Evolutionary conservation across 768 basidiomycete species (phyloP), one percentile per base, ranked within the genome.

Genomic region (Podaxis sp.): DNA sequence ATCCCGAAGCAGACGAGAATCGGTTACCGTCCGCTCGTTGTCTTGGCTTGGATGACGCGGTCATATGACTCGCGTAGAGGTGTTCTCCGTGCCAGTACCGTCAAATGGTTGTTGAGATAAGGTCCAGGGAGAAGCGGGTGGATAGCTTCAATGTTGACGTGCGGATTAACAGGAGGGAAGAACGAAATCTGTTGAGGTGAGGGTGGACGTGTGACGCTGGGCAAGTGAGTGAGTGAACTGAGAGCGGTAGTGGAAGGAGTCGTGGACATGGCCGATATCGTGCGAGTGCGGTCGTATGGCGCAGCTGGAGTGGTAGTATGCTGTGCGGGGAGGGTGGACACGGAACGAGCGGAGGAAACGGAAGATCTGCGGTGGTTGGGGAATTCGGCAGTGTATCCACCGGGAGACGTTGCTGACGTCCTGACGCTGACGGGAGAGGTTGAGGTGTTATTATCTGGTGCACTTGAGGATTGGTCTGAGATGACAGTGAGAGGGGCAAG

Each of bases 51-150:
- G 60, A 82, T 77, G 40, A 90, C 85, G 56, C 88, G 81, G 62
- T 91, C 90, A 67, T 85, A 86, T 24, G 87, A 85, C 71, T 90
- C 90, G 67, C 83, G 79, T 61, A 92, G 76, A 24, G 91, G 89
- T 56, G 82, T 85, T 55, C 87, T 81, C 72, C 86, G 80, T 17
- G 82, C 77, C 36, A 91, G 76, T 52, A 90, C 82, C 20, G 88
- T 88, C 72, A 91, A 77, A 63, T 93, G 91, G 62, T 87, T 84
- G 66, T 78, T 83, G 64, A 90, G 72, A 69, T 91, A 91, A 46
- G 90, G 89, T 2, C 84, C 82, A 0, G 91, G 91, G 24, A 92
- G 79, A 17, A 91, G 78, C 0, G 89, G 83, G 70, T 93, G 91
- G 8, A 88, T 83, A 26, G 75, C 77, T 69, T 90, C 88, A 20